Conservation (phyloP, 257 asterid genomes). For the Petrea volubilis region DNA sequence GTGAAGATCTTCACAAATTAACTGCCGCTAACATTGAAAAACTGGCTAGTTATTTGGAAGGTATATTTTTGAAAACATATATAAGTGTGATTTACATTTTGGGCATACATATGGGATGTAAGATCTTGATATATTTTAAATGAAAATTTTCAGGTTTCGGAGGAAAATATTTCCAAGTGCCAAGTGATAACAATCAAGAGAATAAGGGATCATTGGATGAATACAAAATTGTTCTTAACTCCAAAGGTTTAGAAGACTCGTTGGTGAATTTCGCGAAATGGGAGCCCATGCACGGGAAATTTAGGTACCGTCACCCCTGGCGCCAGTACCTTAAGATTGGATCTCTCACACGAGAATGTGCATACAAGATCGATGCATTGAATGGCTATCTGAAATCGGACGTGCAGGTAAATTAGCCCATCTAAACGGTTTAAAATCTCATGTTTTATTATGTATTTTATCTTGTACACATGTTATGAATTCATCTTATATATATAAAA, state of each 20-base stretch:
- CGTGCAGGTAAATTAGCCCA: conserved; percentile 42
- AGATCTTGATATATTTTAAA: not conserved
- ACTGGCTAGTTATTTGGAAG: not conserved
- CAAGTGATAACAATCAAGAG: conserved; percentile 19
- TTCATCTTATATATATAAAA: too few relatives aligned
- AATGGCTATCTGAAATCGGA: conserved; percentile 44
- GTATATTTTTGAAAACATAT: not conserved
- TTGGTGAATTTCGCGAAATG: conserved; percentile 70
- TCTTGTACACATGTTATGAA: too few relatives aligned
- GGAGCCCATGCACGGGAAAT: conserved; percentile 75
- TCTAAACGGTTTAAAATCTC: too few relatives aligned
- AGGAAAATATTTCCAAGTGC: conserved; percentile 40
- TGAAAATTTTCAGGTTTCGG: conserved; percentile 49
- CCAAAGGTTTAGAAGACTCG: conserved; percentile 54
- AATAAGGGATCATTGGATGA: conserved; percentile 27
- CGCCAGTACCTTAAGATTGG: conserved; percentile 59
- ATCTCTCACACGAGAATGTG: conserved; percentile 47
- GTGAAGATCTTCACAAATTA: not conserved
- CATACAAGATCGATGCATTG: conserved; percentile 53
- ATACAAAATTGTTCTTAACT: conserved; percentile 45
- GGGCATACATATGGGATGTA: too few relatives aligned
- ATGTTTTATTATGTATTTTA: too few relatives aligned
- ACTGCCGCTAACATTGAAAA: not conserved
- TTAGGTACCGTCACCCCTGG: conserved; percentile 70
- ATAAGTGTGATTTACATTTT: too few relatives aligned